Evolutionary conservation across 2,329 filamentous ascomycete genomes (phyloP).

Genomic region (Cercospora sp.): DNA sequence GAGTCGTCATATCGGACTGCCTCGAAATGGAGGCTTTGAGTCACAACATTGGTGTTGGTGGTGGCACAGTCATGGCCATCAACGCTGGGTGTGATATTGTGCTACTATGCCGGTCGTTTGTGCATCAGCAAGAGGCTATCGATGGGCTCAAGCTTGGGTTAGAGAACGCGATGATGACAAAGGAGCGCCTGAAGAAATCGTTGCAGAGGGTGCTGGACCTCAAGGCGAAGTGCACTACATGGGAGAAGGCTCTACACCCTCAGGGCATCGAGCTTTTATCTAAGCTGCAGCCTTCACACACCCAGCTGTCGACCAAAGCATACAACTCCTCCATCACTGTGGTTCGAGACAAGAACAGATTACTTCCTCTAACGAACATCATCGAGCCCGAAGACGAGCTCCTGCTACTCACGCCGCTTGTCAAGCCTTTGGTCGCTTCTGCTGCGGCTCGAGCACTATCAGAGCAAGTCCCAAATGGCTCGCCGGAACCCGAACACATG

Average conservation of each 20-base stretch:
- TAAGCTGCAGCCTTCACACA: slow-evolving; percentile 78
- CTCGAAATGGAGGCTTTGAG: slow-evolving; percentile 95
- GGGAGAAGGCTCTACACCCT: slow-evolving; percentile 88
- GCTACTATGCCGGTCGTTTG: slow-evolving; percentile 81
- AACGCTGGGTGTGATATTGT: slow-evolving; percentile 94
- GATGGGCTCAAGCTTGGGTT: slow-evolving; percentile 84
- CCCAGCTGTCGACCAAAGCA: slow-evolving; percentile 75
- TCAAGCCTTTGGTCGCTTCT: slow-evolving; percentile 90
- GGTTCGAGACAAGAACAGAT: slow-evolving; percentile 81
- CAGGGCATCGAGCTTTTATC: slow-evolving; percentile 74
- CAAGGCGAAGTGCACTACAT: slow-evolving; percentile 83
- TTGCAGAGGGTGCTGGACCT: slow-evolving; percentile 74
- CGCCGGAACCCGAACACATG: slow-evolving; percentile 57
- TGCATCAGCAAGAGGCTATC: slow-evolving; percentile 87
- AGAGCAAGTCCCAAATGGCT: slow-evolving; percentile 59
- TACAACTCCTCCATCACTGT: slow-evolving; percentile 94
- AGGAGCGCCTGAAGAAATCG: slow-evolving; percentile 76
- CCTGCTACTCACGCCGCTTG: slow-evolving; percentile 81
- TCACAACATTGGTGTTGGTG: slow-evolving; percentile 94
- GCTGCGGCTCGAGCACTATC: slow-evolving; percentile 72
- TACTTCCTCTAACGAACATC: slow-evolving; percentile 78
- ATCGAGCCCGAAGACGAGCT: slow-evolving; percentile 84
- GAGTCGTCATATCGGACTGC: slow-evolving; percentile 92
- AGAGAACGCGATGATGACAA: slow-evolving; percentile 85
- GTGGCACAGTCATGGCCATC: slow-evolving; percentile 95